Evolutionary conservation across 352 stramenopile species (phyloP), one percentile per base, ranked within the genome.

Genomic region (Globisporangium abappressorium): DNA sequence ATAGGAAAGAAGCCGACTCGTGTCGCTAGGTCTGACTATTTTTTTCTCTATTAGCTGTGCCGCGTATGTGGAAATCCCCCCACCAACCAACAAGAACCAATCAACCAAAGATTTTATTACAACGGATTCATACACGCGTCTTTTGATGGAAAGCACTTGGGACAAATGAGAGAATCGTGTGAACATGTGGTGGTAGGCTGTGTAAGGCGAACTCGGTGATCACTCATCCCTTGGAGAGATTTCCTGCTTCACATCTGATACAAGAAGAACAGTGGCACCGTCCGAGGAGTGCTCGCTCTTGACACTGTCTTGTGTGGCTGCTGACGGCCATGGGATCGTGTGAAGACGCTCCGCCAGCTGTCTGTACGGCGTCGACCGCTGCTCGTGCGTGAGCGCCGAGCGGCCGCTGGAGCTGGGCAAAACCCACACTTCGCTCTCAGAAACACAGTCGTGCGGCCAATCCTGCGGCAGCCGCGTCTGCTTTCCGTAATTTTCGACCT

Each of bases 351-450:
- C 75, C 0, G 85, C 84, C 49, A 95, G 76, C 53, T 91, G 78
- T 68, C 82, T 71, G 64, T 96, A 95, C 47, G 87, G 87, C 34
- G 76, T 51, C 6, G 79, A 81, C 15, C 87, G 84, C 67, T 95
- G 80, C 49, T 73, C 72, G 28, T 87, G 88, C 28, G 89, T 92
- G 83, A 95, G 94, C 20, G 81, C 87, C 3, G 87, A 89, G 15
- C 87, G 83, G 9, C 89, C 89, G n/a, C 86, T 95, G 6, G 86
- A 91, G 49, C 86, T 95, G 1, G 89, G 87, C 12, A 95, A 66
- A 3, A 95, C 89, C 87, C 87, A 95, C 9, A 95, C 79, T 62
- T 95, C 85, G 53, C 81, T 88, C 41, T 88, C 77, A 9, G 62
- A 38, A 0, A 76, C 73, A 55, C 81, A 81, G n/a, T 90, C 79